A percentile compares a stretch with the other conserved stretches of the same genome.
phyloP scores from a whole-genome alignment of 1,139 yeast species.

The Blastobotrys serpentis region DNA sequence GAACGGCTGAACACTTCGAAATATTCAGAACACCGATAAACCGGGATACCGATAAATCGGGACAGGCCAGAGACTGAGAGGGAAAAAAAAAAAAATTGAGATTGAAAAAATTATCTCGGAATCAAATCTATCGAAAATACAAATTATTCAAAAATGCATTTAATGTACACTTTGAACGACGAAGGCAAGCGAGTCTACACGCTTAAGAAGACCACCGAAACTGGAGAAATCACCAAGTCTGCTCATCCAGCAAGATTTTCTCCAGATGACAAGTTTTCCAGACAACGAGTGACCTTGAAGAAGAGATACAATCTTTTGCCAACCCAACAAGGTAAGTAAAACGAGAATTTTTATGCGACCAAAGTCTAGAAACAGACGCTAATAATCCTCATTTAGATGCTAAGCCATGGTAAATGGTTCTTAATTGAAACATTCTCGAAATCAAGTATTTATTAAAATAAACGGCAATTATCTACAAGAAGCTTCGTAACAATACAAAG shows the following conservation, averaged over 20 bases:
- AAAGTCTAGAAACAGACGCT: too few species aligned
- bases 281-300: slow-evolving; percentile 98
- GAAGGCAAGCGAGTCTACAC: slow-evolving; percentile 98
- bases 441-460: neutral
- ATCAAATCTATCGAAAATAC: neutral
- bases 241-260: slow-evolving; percentile 99
- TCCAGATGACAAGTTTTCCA: slow-evolving; percentile 98
- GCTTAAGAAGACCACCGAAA: slow-evolving; percentile 71
- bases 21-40: neutral
- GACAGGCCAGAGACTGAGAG: too few species aligned
- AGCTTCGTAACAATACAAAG: neutral
- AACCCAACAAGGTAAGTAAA: slow-evolving; percentile 64
- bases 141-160: slow-evolving; percentile 65
- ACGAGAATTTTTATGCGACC: too few species aligned
- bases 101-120: neutral
- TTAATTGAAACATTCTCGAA: too few species aligned
- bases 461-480: neutral
- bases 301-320: slow-evolving; percentile 90
- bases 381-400: too few species aligned
- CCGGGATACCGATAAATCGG: neutral
- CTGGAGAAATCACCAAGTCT: slow-evolving; percentile 94
- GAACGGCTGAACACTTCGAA: neutral
- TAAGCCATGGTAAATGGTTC: slow-evolving; percentile 10
- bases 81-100: slow-evolving; percentile 1
- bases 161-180: slow-evolving; percentile 93